Evolutionary conservation across 129 eudicot genomes (phyloP).

Genomic region (Tagetes patula): DNA sequence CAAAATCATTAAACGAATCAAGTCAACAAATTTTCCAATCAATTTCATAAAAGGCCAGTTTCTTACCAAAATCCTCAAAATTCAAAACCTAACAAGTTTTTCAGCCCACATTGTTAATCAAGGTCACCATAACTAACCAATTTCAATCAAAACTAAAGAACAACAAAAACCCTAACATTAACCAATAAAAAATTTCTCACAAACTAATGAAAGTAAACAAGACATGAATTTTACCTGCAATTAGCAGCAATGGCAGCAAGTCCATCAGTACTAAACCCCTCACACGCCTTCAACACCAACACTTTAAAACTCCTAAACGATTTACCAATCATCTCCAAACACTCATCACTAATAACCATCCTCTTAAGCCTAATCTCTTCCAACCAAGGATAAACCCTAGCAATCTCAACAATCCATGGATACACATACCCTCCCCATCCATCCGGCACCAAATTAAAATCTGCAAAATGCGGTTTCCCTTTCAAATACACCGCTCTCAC

Average conservation of each 20-base stretch:
- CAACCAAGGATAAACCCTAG: conserved; percentile 12
- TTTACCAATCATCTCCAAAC: conserved; percentile 18
- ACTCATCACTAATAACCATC: conserved; percentile 27
- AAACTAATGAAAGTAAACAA: neutral
- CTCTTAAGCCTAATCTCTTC: conserved; percentile 24
- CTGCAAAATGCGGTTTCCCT: conserved; percentile 23
- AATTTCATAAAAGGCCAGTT: neutral
- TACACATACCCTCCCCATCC: conserved; percentile 23
- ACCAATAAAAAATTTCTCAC: neutral
- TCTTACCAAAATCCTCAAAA: neutral
- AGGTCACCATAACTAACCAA: neutral
- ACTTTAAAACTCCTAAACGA: conserved; percentile 15
- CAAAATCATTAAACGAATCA: neutral
- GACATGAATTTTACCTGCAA: conserved; percentile 15
- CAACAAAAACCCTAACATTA: neutral
- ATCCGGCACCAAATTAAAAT: conserved; percentile 15
- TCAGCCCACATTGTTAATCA: neutral
- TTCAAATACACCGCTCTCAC: conserved; percentile 3
- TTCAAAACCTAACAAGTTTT: neutral
- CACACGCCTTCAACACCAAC: conserved; percentile 21
- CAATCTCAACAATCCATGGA: conserved; percentile 15
- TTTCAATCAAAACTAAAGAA: neutral
- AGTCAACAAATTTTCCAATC: neutral
- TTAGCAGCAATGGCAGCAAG: conserved; percentile 28
- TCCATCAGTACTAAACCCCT: conserved; percentile 32